A percentile compares a stretch with the other conserved stretches of the same genome.
phyloP scores from a whole-genome alignment of 2,329 filamentous ascomycete genomes.

The Penicillium crustosum region DNA sequence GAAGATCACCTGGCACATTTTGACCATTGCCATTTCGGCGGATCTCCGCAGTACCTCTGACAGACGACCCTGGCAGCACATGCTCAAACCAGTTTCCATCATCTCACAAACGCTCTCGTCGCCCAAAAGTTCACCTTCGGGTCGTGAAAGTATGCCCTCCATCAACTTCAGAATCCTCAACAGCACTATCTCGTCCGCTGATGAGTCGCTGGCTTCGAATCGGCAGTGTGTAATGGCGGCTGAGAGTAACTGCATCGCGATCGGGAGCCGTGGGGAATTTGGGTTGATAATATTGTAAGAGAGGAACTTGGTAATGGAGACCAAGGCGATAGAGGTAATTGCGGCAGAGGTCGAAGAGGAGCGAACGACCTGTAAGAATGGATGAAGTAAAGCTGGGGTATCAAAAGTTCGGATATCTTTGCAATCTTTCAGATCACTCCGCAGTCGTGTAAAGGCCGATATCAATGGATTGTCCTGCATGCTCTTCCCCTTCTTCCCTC shows the following conservation, averaged over 20 bases:
- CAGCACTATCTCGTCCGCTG: conserved; percentile 92
- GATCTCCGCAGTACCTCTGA: conserved; percentile 87
- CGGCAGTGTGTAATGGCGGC: conserved; percentile 96
- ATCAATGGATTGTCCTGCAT: conserved; percentile 97
- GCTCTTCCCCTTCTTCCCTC: conserved; percentile 94
- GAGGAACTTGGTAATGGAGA: conserved; percentile 94
- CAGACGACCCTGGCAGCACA: conserved; percentile 90
- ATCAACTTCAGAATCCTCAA: conserved; percentile 93
- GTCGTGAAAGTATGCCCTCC: conserved; percentile 96
- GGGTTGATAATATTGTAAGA: conserved; percentile 87
- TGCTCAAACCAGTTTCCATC: conserved; percentile 97
- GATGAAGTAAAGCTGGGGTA: conserved; percentile 82
- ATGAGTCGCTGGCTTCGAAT: conserved; percentile 93
- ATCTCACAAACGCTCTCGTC: conserved; percentile 99
- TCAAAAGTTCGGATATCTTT: conserved; percentile 91
- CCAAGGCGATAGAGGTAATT: conserved; percentile 90
- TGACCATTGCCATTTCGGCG: conserved; percentile 95
- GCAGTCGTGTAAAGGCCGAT: conserved; percentile 85
- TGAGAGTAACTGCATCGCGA: conserved; percentile 92
- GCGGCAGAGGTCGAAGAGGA: conserved; percentile 94
- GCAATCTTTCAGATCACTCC: conserved; percentile 81
- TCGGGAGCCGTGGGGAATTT: conserved; percentile 78
- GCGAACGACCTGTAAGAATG: conserved; percentile 94
- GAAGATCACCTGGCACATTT: conserved; percentile 99
- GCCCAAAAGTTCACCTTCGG: conserved; percentile 87